phyloP scores from a whole-genome alignment of 148 eudicot species.

The Fallopia convolvulus region DNA sequence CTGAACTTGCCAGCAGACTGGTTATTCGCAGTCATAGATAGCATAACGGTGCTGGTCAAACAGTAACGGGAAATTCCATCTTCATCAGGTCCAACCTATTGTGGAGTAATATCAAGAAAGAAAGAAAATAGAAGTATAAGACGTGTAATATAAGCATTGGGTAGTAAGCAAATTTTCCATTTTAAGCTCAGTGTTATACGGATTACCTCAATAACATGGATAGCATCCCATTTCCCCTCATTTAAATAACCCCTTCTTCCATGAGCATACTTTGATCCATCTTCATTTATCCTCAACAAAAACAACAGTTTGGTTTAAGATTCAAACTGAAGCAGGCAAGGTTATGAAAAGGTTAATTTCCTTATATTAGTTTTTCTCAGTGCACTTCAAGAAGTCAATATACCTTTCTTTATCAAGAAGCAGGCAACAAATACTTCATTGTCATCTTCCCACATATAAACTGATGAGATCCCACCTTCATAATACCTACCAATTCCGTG shows the following conservation, averaged over 20 bases:
- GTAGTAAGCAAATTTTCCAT: background rate
- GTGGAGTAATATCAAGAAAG: background rate
- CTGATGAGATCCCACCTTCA: slow-evolving; percentile 98
- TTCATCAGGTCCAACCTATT: slow-evolving; percentile 76
- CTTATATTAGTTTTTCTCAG: background rate
- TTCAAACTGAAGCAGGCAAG: background rate
- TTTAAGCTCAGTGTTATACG: background rate
- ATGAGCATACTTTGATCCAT: slow-evolving; percentile 82
- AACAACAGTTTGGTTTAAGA: slow-evolving; percentile 16
- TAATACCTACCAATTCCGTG: slow-evolving; percentile 65
- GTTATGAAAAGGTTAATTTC: slow-evolving; percentile 4
- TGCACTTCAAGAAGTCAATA: background rate
- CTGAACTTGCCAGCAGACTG: slow-evolving; percentile 75
- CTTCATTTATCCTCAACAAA: slow-evolving; percentile 25
- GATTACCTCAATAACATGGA: slow-evolving; percentile 90
- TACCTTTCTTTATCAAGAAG: slow-evolving; percentile 93
- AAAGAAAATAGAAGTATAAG: background rate
- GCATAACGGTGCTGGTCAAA: slow-evolving; percentile 91
- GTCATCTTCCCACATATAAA: slow-evolving; percentile 93
- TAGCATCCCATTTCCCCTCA: slow-evolving; percentile 98
- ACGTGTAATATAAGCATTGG: background rate
- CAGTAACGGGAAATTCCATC: slow-evolving; percentile 79
- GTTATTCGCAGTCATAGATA: slow-evolving; percentile 78
- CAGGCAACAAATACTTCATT: slow-evolving; percentile 89
- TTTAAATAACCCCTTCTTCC: slow-evolving; percentile 93